Base-by-base conservation (phyloP, 768 basidiomycete species). In the Fibroporia radiculosa region DNA sequence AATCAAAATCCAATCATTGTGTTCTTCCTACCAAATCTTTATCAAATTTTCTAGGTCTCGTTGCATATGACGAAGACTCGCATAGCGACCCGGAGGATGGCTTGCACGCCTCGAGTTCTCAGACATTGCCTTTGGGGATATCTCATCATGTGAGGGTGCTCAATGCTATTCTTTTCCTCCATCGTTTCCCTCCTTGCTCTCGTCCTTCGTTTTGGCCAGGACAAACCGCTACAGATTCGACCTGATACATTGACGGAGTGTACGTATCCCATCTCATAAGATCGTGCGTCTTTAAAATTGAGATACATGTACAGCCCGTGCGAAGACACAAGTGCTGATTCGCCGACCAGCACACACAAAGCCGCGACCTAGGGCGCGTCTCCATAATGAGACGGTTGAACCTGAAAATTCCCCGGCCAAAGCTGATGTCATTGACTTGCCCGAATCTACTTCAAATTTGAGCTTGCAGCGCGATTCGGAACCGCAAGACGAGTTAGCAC, bases 111-210 rank as follows among this genome's bases (percentile, higher is more conserved):
- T 33, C 50, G 29, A 37, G 12, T 20, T 37, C 28, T 4, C 11
- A 14, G 20, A 7, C 29, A 11, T 18, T 39, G 19, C 7, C 16
- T 22, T 10, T 11, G 39, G 24, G 19, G 56, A 44, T 40, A 42
- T 61, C 57, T 51, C 54, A 66, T 54, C 69, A 80, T 82, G 82
- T 83, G 76, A 83, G 82, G 76, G 69, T 62, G 65, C 66, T 71
- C 63, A 55, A 60, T 59, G 64, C 56, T 53, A 47, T 53, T 51
- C 56, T n/a, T 53, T 59, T 49, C 65, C 55, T 52, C 52, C 45
- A 51, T 64, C 64, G 71, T 78, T 82, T 81, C 77, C 78, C 80
- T 78, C 68, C 73, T 74, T 75, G 69, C 67, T 77, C 69, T 75
- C 73, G 70, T 61, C 62, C 63, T 67, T 73, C 68, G 62, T 68